These are phyloP conservation scores for Globisporangium okanoganense DNA, from an alignment of 352 stramenopile species.

Conservation along the genomic window DNA sequence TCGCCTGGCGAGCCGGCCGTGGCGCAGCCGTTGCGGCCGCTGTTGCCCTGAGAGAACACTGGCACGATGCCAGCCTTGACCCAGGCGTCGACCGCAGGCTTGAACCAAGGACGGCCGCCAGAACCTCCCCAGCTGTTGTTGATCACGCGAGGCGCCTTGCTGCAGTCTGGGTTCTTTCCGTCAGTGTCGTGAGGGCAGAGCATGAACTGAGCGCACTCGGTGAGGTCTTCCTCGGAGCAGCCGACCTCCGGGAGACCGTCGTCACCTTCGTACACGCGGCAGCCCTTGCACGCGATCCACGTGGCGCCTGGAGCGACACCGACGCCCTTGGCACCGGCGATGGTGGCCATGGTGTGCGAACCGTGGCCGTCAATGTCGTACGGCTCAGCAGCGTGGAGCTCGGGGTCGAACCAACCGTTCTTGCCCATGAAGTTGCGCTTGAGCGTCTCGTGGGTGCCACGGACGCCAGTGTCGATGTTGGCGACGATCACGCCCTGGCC, in stretches of 20 bases:
- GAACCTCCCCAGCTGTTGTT: slow-evolving; percentile 21
- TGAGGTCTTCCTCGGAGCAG: slow-evolving; percentile 7
- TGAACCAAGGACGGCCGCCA: slow-evolving; percentile 9
- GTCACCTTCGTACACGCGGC: slow-evolving; percentile 8
- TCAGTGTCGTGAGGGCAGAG: slow-evolving; percentile 1
- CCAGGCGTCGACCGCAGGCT: slow-evolving; percentile 17
- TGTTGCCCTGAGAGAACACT: slow-evolving; percentile 17
- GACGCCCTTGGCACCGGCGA: slow-evolving; percentile 13
- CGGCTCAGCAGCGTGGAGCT: slow-evolving; percentile 14
- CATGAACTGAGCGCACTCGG: slow-evolving; percentile 7
- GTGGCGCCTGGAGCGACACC: slow-evolving; percentile 16
- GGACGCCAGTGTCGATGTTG: slow-evolving; percentile 20
- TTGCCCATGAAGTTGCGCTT: slow-evolving; percentile 18
- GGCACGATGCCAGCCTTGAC: slow-evolving; percentile 24
- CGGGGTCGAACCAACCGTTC: slow-evolving; percentile 19
- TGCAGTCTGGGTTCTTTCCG: slow-evolving; percentile 7
- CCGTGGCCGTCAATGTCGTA: slow-evolving; percentile 21
- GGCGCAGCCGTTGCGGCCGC: slow-evolving; percentile 17
- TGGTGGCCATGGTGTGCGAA: slow-evolving; percentile 19
- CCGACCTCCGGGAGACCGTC: slow-evolving; percentile 6
- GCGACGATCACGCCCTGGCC: slow-evolving; percentile 18
- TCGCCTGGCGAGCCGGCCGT: slow-evolving; percentile 25
- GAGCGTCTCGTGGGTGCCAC: slow-evolving; percentile 16
- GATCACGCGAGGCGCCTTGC: slow-evolving; percentile 12
- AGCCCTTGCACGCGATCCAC: slow-evolving; percentile 20